phyloP scores from a whole-genome alignment of 495 filamentous ascomycete genomes.

The Aspergillus nidulans region DNA sequence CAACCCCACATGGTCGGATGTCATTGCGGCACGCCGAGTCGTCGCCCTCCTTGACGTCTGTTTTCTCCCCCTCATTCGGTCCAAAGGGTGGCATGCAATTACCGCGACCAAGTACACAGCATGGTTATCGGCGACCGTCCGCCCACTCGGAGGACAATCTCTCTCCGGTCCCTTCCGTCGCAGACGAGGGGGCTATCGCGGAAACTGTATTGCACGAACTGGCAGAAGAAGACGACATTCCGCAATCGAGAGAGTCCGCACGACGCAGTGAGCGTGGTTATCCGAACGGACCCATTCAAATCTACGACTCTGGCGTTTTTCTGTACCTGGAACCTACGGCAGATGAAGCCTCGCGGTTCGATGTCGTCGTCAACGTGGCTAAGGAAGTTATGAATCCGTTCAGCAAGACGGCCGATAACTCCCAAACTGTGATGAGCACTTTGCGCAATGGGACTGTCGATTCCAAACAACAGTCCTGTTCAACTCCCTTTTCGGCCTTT shows the following conservation, averaged over 20 bases:
- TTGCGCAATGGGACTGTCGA: slow-evolving; percentile 33
- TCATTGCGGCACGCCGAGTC: slow-evolving; percentile 64
- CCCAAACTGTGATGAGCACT: slow-evolving; percentile 39
- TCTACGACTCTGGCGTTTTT: slow-evolving; percentile 89
- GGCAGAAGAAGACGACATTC: slow-evolving; percentile 73
- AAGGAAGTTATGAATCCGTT: slow-evolving; percentile 93
- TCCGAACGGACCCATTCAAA: slow-evolving; percentile 84
- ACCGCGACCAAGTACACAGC: slow-evolving; percentile 44
- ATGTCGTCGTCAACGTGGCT: slow-evolving; percentile 92
- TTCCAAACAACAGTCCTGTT: slow-evolving; percentile 40
- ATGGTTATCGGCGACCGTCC: slow-evolving; percentile 26
- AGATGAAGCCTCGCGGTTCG: slow-evolving; percentile 79
- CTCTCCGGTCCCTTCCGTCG: slow-evolving; percentile 25
- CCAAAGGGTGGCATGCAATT: slow-evolving; percentile 63
- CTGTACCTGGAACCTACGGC: slow-evolving; percentile 86
- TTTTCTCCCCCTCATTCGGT: slow-evolving; percentile 55
- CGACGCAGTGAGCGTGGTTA: slow-evolving; percentile 67
- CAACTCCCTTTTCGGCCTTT: slow-evolving; percentile 64
- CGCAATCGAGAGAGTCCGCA: slow-evolving; percentile 69
- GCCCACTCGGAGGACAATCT: slow-evolving; percentile 23
- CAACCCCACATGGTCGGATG: slow-evolving; percentile 38
- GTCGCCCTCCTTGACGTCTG: slow-evolving; percentile 55
- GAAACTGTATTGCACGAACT: slow-evolving; percentile 35
- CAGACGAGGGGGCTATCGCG: slow-evolving; percentile 24
- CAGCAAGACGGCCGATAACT: slow-evolving; percentile 29